A percentile compares a stretch with the other conserved stretches of the same genome.
Evolutionary conservation across 306 rosid species (phyloP).

Genomic region (Citrullus amarus): DNA sequence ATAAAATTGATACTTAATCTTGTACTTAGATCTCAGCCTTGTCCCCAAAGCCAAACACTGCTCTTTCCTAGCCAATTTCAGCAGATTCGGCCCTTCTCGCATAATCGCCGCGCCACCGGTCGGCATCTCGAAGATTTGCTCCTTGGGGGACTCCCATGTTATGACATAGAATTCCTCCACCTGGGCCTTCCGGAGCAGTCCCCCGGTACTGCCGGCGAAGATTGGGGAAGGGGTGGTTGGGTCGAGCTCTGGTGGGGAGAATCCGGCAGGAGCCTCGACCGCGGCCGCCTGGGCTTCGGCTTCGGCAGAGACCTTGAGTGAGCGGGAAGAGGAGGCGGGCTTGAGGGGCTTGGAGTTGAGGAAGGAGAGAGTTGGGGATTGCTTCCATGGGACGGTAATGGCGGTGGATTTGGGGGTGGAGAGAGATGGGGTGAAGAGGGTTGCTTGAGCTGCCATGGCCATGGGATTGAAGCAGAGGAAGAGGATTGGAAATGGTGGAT

Average conservation of each 20-base stretch:
- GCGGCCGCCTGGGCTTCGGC: conserved; percentile 8
- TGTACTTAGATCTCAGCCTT: conserved; percentile 80
- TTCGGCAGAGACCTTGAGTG: conserved; percentile 27
- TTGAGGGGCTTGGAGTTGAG: conserved; percentile 33
- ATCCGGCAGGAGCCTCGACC: conserved; percentile 65
- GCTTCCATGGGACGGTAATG: conserved; percentile 47
- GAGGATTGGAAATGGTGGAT: not conserved
- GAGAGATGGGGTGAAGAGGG: conserved; percentile 62
- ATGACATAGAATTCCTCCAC: conserved; percentile 91
- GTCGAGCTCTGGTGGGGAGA: conserved; percentile 83
- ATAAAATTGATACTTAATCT: conserved; percentile 93
- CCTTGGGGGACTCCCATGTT: conserved; percentile 89
- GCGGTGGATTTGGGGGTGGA: conserved; percentile 30
- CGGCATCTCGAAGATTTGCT: conserved; percentile 96
- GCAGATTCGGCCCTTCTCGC: conserved; percentile 82
- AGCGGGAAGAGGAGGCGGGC: conserved; percentile 16
- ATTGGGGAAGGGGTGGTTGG: conserved; percentile 94
- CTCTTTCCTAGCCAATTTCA: conserved; percentile 86
- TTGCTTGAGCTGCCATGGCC: conserved; percentile 88
- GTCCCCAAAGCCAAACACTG: conserved; percentile 98
- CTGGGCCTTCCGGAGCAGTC: conserved; percentile 79
- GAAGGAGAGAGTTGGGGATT: conserved; percentile 38
- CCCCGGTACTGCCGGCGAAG: conserved; percentile 92
- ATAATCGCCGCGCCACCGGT: conserved; percentile 98
- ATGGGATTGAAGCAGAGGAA: conserved; percentile 8